These are phyloP conservation scores for Eucalyptus melliodora DNA, from an alignment of 345 rosid species.

Conservation along the genomic window DNA sequence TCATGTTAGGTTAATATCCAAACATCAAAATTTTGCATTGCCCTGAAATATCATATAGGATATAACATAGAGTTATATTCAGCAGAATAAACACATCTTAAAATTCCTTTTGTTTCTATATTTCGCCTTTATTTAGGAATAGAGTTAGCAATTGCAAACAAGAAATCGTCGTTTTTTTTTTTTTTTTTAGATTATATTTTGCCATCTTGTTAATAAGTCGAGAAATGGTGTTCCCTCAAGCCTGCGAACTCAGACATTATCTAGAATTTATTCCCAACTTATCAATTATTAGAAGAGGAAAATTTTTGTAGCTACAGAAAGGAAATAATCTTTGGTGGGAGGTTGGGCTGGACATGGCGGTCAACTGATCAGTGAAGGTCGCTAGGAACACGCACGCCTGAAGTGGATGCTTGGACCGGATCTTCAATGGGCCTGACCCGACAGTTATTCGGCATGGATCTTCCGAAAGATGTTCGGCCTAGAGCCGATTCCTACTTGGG, in stretches of 20 bases:
- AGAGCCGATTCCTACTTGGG: not conserved
- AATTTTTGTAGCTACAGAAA: not conserved
- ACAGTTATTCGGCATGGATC: not conserved
- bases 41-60: not conserved
- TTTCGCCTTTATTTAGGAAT: not conserved
- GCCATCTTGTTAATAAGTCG: not conserved
- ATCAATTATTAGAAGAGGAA: not conserved
- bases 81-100: not conserved
- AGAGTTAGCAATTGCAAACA: not conserved
- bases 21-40: not conserved
- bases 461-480: not conserved
- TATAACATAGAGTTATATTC: not conserved
- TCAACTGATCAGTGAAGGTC: not conserved
- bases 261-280: not conserved
- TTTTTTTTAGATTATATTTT: no score
- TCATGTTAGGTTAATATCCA: not conserved
- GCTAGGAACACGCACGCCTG: not conserved
- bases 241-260: not conserved
- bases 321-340: not conserved
- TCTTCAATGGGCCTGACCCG: not conserved
- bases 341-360: not conserved
- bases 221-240: not conserved
- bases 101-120: not conserved
- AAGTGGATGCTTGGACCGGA: not conserved
- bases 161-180: not conserved